Base-by-base conservation (phyloP, 352 stramenopile species). In the Globisporangium ultimum region DNA sequence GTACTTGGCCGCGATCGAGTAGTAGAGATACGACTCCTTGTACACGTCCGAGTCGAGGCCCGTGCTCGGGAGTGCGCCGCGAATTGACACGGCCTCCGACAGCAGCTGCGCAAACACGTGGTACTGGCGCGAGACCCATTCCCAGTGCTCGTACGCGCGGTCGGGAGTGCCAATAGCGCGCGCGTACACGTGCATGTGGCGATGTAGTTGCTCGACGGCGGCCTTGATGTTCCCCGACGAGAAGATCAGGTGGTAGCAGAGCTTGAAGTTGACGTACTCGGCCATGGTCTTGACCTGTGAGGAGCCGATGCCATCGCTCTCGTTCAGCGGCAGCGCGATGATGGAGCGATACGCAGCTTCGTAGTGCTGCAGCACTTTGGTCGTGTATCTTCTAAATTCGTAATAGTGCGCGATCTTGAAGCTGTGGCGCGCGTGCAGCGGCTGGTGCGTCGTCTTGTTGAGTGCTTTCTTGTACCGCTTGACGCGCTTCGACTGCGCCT, bases 401-500 rank as follows among this genome's bases (percentile, higher is more conserved):
- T 94, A 94, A 57, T 91, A 96, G 56, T 96, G 87, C 18, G 84
- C 87, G 43, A 94, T 91, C 72, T 96, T 96, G 63, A 96, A 96
- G 57, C 79, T 88, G 47, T 91, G 74, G n/a, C 87, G 74, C 12
- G 84, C 80, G 24, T 87, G 76, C 20, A 94, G 56, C 7, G 72
- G 70, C 53, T 86, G 65, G 28, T 82, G 73, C n/a, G 66, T 66
- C 4, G 64, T 80, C 68, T 91, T 93, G 53, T 70, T 76, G 14
- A 91, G 69, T 12, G 72, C 67, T 50, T 95, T 95, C 65, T 93
- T 90, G 67, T 91, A 91, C 41, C 83, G 68, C 63, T 96, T 96
- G n/a, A 94, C 87, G 11, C 87, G 79, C 64, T 96, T 96, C 12
- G 81, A 75, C 52, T 96, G 87, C 15, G 80, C 67, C 63, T 94